phyloP scores from a whole-genome alignment of 352 stramenopile species.

The Phytopythium chamaehyphon region DNA sequence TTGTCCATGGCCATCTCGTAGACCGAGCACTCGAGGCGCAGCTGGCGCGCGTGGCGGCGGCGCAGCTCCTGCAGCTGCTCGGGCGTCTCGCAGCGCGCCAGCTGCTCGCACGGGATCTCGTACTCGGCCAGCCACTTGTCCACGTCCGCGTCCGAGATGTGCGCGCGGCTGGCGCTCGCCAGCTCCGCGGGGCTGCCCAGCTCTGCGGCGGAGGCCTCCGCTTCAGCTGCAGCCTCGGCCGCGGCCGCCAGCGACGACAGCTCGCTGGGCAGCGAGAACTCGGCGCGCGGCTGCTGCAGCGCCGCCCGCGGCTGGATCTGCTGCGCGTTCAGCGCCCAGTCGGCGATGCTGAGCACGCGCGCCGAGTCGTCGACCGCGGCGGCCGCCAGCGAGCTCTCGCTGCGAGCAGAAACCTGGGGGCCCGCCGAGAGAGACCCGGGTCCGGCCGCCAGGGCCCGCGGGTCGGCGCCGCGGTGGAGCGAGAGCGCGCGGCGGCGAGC shows the following conservation, averaged over 20 bases:
- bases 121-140: slow-evolving; percentile 69
- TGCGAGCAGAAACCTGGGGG: slow-evolving; percentile 8
- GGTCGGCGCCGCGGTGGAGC: slow-evolving; percentile 5
- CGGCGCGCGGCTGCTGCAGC: slow-evolving; percentile 28
- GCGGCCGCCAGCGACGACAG: slow-evolving; percentile 12
- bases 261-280: slow-evolving; percentile 11
- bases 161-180: slow-evolving; percentile 20
- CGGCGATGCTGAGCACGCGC: slow-evolving; percentile 26
- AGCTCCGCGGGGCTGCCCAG: slow-evolving; percentile 8
- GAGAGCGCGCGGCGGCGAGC: slow-evolving; percentile 10
- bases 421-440: neutral
- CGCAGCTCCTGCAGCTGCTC: slow-evolving; percentile 55
- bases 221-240: too few relatives aligned
- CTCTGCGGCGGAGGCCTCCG: slow-evolving; percentile 11
- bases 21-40: slow-evolving; percentile 73
- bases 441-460: slow-evolving; percentile 8
- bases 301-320: slow-evolving; percentile 39
- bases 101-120: slow-evolving; percentile 41
- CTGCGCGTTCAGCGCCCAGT: slow-evolving; percentile 59
- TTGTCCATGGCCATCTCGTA: slow-evolving; percentile 81
- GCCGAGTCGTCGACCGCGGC: slow-evolving; percentile 14
- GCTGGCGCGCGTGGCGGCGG: slow-evolving; percentile 66
- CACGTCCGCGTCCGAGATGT: slow-evolving; percentile 68
- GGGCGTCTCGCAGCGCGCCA: slow-evolving; percentile 38
- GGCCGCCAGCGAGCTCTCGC: slow-evolving; percentile 26